Conservation (phyloP, 2,329 filamentous ascomycete genomes). For the Aspergillus costaricaensis region DNA sequence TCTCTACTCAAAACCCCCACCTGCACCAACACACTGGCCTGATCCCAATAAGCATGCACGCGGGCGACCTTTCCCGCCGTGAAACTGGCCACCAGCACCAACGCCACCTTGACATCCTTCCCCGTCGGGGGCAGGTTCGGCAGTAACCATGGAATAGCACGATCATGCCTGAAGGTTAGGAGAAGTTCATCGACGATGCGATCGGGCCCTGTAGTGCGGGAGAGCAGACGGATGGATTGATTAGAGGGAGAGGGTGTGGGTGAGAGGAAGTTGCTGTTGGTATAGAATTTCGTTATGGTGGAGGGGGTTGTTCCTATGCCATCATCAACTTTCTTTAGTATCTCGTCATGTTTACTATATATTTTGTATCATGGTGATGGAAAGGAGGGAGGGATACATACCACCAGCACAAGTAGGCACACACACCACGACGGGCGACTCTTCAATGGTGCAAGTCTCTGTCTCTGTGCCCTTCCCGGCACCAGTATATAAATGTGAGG, state of each 20-base stretch:
- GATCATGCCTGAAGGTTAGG: constrained; percentile 57
- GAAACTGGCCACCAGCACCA: constrained; percentile 54
- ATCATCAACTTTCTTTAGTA: not conserved
- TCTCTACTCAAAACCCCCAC: constrained; percentile 55
- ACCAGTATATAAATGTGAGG: not conserved
- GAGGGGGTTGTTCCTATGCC: constrained; percentile 23
- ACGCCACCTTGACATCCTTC: constrained; percentile 54
- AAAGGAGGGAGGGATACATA: constrained; percentile 17
- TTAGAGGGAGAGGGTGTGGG: constrained; percentile 49
- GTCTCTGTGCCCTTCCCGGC: not conserved
- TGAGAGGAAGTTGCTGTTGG: constrained; percentile 52
- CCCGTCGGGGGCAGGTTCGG: constrained; percentile 57
- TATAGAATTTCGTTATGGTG: constrained; percentile 51
- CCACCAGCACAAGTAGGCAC: constrained; percentile 42
- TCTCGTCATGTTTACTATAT: not conserved
- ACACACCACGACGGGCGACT: constrained; percentile 35
- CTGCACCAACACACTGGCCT: constrained; percentile 62
- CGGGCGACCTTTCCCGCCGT: constrained; percentile 40
- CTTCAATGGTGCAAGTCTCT: constrained; percentile 12
- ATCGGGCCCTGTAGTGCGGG: constrained; percentile 57
- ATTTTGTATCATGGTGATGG: not conserved
- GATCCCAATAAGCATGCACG: constrained; percentile 64
- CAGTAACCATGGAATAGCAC: constrained; percentile 58
- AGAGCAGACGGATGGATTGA: constrained; percentile 53
- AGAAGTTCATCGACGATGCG: constrained; percentile 61